Base-by-base conservation (phyloP, 768 basidiomycete species). In the Lactifluus rugatus region DNA sequence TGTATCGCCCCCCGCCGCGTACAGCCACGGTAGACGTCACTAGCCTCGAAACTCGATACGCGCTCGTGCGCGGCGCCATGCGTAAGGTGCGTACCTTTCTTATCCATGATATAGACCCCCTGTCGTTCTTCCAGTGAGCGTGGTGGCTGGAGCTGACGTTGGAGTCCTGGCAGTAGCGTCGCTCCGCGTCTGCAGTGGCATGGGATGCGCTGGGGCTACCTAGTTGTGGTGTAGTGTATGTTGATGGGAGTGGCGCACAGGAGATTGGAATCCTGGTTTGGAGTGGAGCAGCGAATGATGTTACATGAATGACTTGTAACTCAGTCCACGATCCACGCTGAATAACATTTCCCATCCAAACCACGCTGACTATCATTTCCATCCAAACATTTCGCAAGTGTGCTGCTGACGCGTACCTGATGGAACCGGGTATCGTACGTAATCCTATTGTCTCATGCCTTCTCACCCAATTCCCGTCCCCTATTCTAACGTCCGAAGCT, bases 161-260 rank as follows among this genome's bases (percentile, higher is more conserved):
- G 36, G 44, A 13, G 48, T 25, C 13, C 48, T 44, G 57, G 36
- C 41, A 71, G 70, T 72, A 71, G 71, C 69, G 69, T 44, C 70
- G 68, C 53, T 61, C 54, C 48, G 47, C 62, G 13, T 61, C 60
- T n/a, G 49, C 48, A n/a, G 56, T 66, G 21, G 41, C 63, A 11
- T 69, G 65, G 63, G 63, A 63, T 51, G 48, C 68, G 5, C 51
- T 71, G 13, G 65, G 59, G 17, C 62, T 71, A 6, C 64, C 64
- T 16, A 68, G 66, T 46, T 71, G 71, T 41, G 68, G 70, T 8
- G 57, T 66, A 41, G 65, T 70, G 2, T 65, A 62, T 45, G 44
- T 52, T 17, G 66, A 71, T 39, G 51, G 49, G 31, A 60, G 57
- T 17, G 45, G 8, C 10, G 19, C 51, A 21, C 11, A 28, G 39